Evolutionary conservation across 2,329 filamentous ascomycete species (phyloP), one percentile per base, ranked within the genome.

Genomic region (Fusarium nygamai): DNA sequence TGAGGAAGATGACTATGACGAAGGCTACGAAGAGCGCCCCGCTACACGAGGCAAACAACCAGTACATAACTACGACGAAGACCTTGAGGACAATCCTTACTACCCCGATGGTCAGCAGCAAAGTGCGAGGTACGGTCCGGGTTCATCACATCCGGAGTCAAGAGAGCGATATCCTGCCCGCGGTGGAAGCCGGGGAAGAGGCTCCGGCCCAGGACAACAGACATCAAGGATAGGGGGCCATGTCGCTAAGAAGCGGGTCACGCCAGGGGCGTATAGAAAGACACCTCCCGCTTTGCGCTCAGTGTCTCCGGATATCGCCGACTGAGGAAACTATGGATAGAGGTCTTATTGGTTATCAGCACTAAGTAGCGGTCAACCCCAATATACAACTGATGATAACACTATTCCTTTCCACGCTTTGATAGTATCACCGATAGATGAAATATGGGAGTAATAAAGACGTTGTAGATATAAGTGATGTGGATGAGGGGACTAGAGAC

Each of bases 201-300:
- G 54, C 6, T 2, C 17, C 0, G n/a, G 36, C 1, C 31, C 8
- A 0, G 2, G 16, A 0, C 48, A 51, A 34, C 29, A 19, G 2
- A 3, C 16, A 3, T 2, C 47, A 1, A 19, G 16, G 19, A 24
- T 11, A 4, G 29, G 29, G 2, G 22, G 10, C 2, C 22, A 24
- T 2, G 6, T 7, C 1, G 16, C 0, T 2, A 51, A 51, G 48
- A 13, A 8, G 11, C 24, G 5, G 19, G 4, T 1, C 3, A 9
- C 20, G 1, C 29, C 29, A 24, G 48, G 11, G 6, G 22, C 6
- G 10, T 13, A 24, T 5, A 51, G 16, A 31, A 50, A 14, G 8
- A 48, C n/a, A n/a, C n/a, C n/a, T n/a, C n/a, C n/a, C n/a, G n/a
- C n/a, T n/a, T n/a, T n/a, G n/a, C n/a, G n/a, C n/a, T n/a, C n/a